A percentile compares a stretch with the other conserved stretches of the same genome.
Conservation (phyloP, 371 early-diverging fungal species). For the Batkoa obscura region DNA sequence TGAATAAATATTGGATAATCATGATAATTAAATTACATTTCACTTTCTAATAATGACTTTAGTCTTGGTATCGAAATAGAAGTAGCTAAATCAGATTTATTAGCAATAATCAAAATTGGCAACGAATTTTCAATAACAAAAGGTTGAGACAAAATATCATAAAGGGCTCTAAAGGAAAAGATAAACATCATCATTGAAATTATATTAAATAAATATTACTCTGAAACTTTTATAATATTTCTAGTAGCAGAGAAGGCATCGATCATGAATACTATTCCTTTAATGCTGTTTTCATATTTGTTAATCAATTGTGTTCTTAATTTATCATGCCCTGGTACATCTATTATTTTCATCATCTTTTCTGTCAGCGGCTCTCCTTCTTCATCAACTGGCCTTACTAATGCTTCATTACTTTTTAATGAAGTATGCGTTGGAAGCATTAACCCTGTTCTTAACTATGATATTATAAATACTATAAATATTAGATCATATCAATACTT, state of each 20-base stretch:
- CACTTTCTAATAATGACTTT: slow-evolving; percentile 38
- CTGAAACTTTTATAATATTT: slow-evolving; percentile 29
- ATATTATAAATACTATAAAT: neutral
- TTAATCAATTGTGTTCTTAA: slow-evolving; percentile 39
- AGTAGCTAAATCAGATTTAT: slow-evolving; percentile 59
- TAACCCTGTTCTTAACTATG: neutral
- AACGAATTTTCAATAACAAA: slow-evolving; percentile 27
- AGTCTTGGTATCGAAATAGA: slow-evolving; percentile 42
- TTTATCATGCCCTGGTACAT: slow-evolving; percentile 77
- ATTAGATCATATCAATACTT: neutral
- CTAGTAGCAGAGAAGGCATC: slow-evolving; percentile 41
- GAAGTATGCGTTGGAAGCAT: neutral
- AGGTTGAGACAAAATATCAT: slow-evolving; percentile 48
- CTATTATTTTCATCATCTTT: slow-evolving; percentile 40
- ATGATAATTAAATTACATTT: no score
- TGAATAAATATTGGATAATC: no score
- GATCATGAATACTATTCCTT: slow-evolving; percentile 54
- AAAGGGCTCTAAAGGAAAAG: slow-evolving; percentile 26
- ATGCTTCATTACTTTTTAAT: neutral
- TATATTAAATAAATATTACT: slow-evolving; percentile 12
- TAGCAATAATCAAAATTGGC: slow-evolving; percentile 55
- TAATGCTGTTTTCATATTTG: slow-evolving; percentile 44
- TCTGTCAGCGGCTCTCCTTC: slow-evolving; percentile 7
- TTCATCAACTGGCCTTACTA: neutral
- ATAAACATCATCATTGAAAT: neutral